Evolutionary conservation across 2,329 filamentous ascomycete species (phyloP).

Genomic region (Scedosporium apiospermum): DNA sequence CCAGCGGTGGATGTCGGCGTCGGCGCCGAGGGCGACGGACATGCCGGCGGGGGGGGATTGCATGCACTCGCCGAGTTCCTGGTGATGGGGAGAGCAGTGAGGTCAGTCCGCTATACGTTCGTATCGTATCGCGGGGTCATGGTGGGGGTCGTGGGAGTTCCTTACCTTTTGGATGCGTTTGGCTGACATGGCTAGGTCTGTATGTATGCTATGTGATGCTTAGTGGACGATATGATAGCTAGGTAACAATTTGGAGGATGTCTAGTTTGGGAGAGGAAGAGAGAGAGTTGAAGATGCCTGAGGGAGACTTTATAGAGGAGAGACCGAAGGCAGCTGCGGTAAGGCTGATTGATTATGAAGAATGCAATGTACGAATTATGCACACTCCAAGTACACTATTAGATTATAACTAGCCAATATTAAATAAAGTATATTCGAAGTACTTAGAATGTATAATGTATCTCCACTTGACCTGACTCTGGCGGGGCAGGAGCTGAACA

Average conservation of each 20-base stretch:
- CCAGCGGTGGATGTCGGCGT: constrained; percentile 43
- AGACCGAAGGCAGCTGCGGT: background rate
- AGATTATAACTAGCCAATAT: no score
- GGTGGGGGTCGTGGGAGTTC: background rate
- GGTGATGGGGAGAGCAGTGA: constrained; percentile 13
- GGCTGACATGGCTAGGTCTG: constrained; percentile 22
- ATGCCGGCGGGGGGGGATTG: constrained; percentile 36
- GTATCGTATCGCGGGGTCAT: background rate
- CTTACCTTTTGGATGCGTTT: constrained; percentile 36
- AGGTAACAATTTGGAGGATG: no score
- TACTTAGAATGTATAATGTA: no score
- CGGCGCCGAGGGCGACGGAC: constrained; percentile 33
- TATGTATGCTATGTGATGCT: background rate
- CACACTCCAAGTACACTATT: no score
- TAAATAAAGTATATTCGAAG: no score
- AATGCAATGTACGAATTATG: no score
- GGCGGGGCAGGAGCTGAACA: no score
- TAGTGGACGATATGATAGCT: no score
- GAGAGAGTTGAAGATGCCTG: background rate
- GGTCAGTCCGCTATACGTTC: background rate
- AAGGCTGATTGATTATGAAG: background rate
- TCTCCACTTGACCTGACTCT: no score
- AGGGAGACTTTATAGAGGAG: background rate
- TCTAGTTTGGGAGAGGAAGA: background rate
- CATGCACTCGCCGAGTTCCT: constrained; percentile 47